phyloP scores from a whole-genome alignment of 805 yeast species.

The Kluyveromyces starmeri region DNA sequence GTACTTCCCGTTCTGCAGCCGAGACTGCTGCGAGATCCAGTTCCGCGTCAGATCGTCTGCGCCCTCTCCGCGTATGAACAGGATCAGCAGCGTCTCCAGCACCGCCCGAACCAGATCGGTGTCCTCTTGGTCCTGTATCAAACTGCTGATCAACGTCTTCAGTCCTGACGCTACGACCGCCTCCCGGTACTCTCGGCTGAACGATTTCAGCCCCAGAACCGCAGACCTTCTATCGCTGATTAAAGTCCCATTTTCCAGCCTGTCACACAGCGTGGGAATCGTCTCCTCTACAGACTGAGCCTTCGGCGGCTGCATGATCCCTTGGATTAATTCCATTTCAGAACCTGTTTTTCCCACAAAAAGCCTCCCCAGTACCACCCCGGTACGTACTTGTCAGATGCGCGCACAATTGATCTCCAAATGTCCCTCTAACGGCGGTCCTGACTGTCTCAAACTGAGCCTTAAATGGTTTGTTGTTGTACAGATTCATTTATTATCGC shows the following conservation, averaged over 20 bases:
- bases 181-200: conserved; percentile 83
- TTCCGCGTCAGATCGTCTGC: conserved; percentile 55
- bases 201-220: conserved; percentile 78
- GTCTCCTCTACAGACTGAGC: conserved; percentile 66
- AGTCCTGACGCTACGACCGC: conserved; percentile 82
- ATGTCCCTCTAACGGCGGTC: too few species aligned
- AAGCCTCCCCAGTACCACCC: too few species aligned
- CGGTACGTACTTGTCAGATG: too few species aligned
- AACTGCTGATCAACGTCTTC: conserved; percentile 57
- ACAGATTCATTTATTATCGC: too few species aligned
- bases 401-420: too few species aligned
- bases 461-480: too few species aligned
- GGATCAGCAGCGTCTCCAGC: conserved; percentile 73
- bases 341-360: too few species aligned
- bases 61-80: conserved; percentile 64
- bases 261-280: conserved; percentile 79
- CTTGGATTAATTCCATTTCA: conserved; percentile 35
- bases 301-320: conserved; percentile 39
- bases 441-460: too few species aligned
- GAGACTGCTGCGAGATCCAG: conserved; percentile 67
- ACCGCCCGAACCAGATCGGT: conserved; percentile 66
- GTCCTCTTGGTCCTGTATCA: conserved; percentile 61
- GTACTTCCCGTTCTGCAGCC: conserved; percentile 67
- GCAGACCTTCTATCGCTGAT: conserved; percentile 88
- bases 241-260: conserved; percentile 72